Conservation (phyloP, 257 asterid genomes). For the Haberlea rhodopensis region DNA sequence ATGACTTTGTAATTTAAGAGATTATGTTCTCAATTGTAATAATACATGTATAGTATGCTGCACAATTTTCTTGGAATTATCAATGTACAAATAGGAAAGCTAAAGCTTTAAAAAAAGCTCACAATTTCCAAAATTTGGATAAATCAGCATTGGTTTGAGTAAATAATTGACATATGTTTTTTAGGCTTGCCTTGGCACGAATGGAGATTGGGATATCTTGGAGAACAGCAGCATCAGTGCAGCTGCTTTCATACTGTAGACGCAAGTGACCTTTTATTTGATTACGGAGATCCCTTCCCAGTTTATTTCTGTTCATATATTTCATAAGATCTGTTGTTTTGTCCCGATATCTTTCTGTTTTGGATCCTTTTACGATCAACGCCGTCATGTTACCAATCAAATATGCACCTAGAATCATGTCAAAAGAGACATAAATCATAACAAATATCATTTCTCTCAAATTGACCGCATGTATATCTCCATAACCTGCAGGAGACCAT, state of each 20-base stretch:
- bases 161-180: neutral
- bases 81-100: too few species aligned
- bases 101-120: neutral
- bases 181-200: slow-evolving; percentile 66
- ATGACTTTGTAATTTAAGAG: slow-evolving; percentile 17
- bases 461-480: slow-evolving; percentile 95
- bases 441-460: slow-evolving; percentile 89
- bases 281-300: slow-evolving; percentile 65
- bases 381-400: slow-evolving; percentile 99
- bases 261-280: slow-evolving; percentile 93
- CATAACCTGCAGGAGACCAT: slow-evolving; percentile 63
- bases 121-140: neutral
- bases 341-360: slow-evolving; percentile 85
- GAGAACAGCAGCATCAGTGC: slow-evolving; percentile 69
- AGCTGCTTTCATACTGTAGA: slow-evolving; percentile 84
- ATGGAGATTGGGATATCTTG: slow-evolving; percentile 87
- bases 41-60: too few species aligned
- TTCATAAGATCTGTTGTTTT: slow-evolving; percentile 77
- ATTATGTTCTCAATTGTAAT: neutral
- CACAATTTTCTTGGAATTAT: too few species aligned
- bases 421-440: slow-evolving; percentile 86
- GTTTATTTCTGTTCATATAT: slow-evolving; percentile 77
- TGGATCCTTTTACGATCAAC: slow-evolving; percentile 87
- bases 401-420: slow-evolving; percentile 92
- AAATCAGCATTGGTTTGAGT: neutral